Percentiles rank a stretch among this genome's conserved stretches.
These are phyloP conservation scores for Trypanosoma boissoni DNA, from an alignment of 208 protist genomes.

Conservation along the genomic window DNA sequence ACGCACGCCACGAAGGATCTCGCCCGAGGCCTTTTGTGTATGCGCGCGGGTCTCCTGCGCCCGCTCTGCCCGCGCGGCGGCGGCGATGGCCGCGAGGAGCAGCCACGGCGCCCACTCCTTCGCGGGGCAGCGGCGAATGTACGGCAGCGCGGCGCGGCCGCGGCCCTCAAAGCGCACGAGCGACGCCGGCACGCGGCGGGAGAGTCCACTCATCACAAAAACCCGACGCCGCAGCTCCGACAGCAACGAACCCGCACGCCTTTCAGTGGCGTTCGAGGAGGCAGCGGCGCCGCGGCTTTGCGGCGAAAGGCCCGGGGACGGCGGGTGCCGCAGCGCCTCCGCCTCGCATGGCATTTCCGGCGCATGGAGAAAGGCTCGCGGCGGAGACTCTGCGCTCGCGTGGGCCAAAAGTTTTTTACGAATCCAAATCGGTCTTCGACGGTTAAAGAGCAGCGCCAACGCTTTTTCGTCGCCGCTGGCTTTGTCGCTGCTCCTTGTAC, in stretches of 20 bases:
- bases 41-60: background rate
- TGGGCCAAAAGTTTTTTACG: conserved; percentile 25
- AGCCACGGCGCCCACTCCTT: conserved; percentile 32
- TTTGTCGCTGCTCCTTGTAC: background rate
- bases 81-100: conserved; percentile 19
- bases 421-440: conserved; percentile 18
- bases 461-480: background rate
- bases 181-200: conserved; percentile 35
- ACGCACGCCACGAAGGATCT: background rate
- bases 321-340: conserved; percentile 20
- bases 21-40: background rate
- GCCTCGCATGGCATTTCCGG: conserved; percentile 17
- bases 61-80: conserved; percentile 2
- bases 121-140: conserved; percentile 34
- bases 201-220: conserved; percentile 46
- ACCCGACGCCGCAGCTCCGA: conserved; percentile 52
- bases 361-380: conserved; percentile 7
- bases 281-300: background rate
- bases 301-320: conserved; percentile 19
- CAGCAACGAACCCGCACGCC: conserved; percentile 12
- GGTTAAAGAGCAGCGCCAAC: conserved; percentile 22
- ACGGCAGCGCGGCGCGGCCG: conserved; percentile 24
- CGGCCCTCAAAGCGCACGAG: conserved; percentile 51
- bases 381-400: conserved; percentile 6
- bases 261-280: background rate